Percentiles rank a stretch among this genome's conserved stretches.
phyloP scores from a whole-genome alignment of 225 moss, liverwort and hornwort genomes.

The Ulota crispa region DNA sequence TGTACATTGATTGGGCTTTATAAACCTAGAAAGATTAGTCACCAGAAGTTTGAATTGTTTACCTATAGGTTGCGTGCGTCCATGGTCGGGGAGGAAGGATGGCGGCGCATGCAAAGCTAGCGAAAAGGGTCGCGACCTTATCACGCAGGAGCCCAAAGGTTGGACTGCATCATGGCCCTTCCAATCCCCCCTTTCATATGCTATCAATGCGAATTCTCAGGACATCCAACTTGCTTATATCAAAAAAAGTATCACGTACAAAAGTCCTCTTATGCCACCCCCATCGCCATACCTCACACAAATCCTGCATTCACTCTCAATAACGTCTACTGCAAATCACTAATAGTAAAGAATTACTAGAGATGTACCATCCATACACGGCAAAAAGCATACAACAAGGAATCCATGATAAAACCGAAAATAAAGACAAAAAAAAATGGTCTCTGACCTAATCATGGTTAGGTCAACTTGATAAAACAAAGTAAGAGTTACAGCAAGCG shows the following conservation, averaged over 20 bases:
- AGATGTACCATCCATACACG: background rate
- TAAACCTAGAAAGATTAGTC: constrained; percentile 31
- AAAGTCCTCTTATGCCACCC: background rate
- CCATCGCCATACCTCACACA: constrained; percentile 3
- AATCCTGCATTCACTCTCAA: background rate
- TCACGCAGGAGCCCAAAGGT: constrained; percentile 46
- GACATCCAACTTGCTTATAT: constrained; percentile 6
- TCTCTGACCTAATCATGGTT: constrained; percentile 14
- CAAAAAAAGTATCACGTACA: constrained; percentile 1
- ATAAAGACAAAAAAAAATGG: background rate
- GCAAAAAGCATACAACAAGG: background rate
- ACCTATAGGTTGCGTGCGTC: constrained; percentile 24
- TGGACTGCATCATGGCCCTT: constrained; percentile 42
- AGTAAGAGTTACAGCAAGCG: constrained; percentile 27
- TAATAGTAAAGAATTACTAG: background rate
- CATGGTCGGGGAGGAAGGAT: constrained; percentile 19
- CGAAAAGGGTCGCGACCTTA: constrained; percentile 50
- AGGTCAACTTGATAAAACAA: constrained; percentile 27
- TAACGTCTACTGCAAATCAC: background rate
- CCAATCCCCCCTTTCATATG: constrained; percentile 30
- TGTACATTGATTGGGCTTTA: background rate
- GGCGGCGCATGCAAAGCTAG: constrained; percentile 37
- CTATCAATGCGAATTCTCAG: constrained; percentile 17
- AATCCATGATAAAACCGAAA: background rate
- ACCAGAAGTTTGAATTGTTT: constrained; percentile 16